Evolutionary conservation across 805 yeast species (phyloP).

Genomic region (Blastobotrys americana): DNA sequence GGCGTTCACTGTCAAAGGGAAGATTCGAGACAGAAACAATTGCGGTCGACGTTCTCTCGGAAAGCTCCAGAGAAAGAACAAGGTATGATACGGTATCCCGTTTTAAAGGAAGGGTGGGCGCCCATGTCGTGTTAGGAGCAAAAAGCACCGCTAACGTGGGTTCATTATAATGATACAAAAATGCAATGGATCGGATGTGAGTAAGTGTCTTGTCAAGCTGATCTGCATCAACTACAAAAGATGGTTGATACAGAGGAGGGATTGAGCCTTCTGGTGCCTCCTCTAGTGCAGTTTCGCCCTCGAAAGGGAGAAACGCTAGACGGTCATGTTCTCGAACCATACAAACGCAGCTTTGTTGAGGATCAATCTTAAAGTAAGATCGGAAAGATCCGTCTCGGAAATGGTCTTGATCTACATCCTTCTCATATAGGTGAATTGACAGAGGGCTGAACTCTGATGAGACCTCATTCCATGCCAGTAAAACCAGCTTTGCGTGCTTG

Average conservation of each 20-base stretch:
- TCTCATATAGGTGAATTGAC: conserved; percentile 83
- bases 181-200: conserved; percentile 64
- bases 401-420: conserved; percentile 39
- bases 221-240: conserved; percentile 53
- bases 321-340: conserved; percentile 50
- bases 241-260: conserved; percentile 39
- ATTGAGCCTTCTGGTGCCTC: conserved; percentile 5
- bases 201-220: conserved; percentile 50
- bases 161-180: conserved; percentile 65
- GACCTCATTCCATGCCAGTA: conserved; percentile 60
- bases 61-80: conserved; percentile 62
- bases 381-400: conserved; percentile 27
- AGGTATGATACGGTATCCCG: conserved; percentile 58
- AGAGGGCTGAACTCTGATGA: conserved; percentile 55
- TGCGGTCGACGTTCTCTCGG: conserved; percentile 50
- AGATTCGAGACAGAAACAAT: conserved; percentile 57
- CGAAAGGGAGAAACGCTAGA: conserved; percentile 66
- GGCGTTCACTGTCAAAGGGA: conserved; percentile 64
- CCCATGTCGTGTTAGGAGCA: conserved; percentile 62
- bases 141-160: conserved; percentile 72
- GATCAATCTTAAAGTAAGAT: conserved; percentile 53
- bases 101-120: conserved; percentile 55
- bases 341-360: conserved; percentile 47
- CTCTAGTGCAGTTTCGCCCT: conserved; percentile 29
- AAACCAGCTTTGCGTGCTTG: conserved; percentile 66